These are phyloP conservation scores for Karstenula rhodostoma DNA, from an alignment of 2,329 filamentous ascomycete genomes.

Conservation along the genomic window DNA sequence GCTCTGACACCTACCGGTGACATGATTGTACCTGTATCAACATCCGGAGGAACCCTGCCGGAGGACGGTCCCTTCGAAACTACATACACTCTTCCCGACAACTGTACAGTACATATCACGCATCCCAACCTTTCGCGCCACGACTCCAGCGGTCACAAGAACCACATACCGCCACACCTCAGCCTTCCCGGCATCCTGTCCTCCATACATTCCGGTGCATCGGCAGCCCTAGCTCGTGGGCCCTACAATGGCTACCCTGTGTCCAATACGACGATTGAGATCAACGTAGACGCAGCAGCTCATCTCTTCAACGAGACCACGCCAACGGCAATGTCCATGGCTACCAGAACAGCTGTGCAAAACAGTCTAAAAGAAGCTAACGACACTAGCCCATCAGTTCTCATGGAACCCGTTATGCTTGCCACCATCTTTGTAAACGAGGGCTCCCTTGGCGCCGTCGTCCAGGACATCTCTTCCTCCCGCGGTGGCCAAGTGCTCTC, in stretches of 20 bases:
- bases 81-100: slow-evolving; percentile 59
- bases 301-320: slow-evolving; percentile 75
- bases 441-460: slow-evolving; percentile 78
- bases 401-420: slow-evolving; percentile 95
- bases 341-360: slow-evolving; percentile 68
- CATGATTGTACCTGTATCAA: slow-evolving; percentile 11
- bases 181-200: slow-evolving; percentile 58
- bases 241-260: slow-evolving; percentile 82
- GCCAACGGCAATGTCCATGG: slow-evolving; percentile 72
- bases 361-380: slow-evolving; percentile 71
- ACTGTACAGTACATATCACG: slow-evolving; percentile 71
- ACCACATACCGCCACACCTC: slow-evolving; percentile 64
- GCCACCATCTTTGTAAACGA: slow-evolving; percentile 88
- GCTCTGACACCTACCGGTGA: slow-evolving; percentile 67
- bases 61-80: slow-evolving; percentile 40
- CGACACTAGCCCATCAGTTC: slow-evolving; percentile 62
- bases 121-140: slow-evolving; percentile 59
- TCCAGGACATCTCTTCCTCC: slow-evolving; percentile 79
- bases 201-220: slow-evolving; percentile 77
- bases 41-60: slow-evolving; percentile 35
- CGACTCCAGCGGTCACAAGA: slow-evolving; percentile 39
- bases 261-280: slow-evolving; percentile 74
- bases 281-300: slow-evolving; percentile 71
- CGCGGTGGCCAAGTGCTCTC: slow-evolving; percentile 78
- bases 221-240: slow-evolving; percentile 84